Conservation (phyloP, 2,329 filamentous ascomycete species). For the Pseudogymnoascus sp. region DNA sequence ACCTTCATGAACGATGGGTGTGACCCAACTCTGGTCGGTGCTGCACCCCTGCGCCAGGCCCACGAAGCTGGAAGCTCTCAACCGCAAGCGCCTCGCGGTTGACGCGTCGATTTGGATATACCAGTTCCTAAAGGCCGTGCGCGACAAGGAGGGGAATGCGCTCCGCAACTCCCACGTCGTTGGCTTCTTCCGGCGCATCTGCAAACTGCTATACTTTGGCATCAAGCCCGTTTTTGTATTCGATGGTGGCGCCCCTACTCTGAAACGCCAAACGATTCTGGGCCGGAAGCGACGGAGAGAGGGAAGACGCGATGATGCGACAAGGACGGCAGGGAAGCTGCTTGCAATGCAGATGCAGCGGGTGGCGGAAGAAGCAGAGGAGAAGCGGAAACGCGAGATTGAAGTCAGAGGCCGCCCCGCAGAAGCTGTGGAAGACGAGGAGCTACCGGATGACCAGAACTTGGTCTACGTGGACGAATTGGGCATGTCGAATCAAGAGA, state of each 20-base stretch:
- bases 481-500: constrained; percentile 70
- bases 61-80: constrained; percentile 91
- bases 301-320: constrained; percentile 86
- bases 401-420: constrained; percentile 30
- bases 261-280: constrained; percentile 87
- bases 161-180: constrained; percentile 93
- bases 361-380: constrained; percentile 74
- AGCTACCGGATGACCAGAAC: constrained; percentile 57
- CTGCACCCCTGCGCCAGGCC: constrained; percentile 91
- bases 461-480: constrained; percentile 89
- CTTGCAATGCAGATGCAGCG: constrained; percentile 92
- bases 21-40: constrained; percentile 95
- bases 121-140: constrained; percentile 96
- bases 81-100: constrained; percentile 90
- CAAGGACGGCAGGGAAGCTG: constrained; percentile 81
- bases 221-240: constrained; percentile 97
- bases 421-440: constrained; percentile 53
- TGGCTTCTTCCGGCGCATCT: constrained; percentile 96
- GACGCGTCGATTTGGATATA: constrained; percentile 99
- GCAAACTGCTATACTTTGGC: constrained; percentile 93
- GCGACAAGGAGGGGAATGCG: constrained; percentile 96
- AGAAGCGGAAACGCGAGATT: constrained; percentile 46
- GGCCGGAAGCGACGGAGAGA: constrained; percentile 72
- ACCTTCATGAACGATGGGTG: constrained; percentile 62
- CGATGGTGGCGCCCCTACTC: constrained; percentile 81